Evolutionary conservation across 768 basidiomycete species (phyloP).

Genomic region (Infundibulicybe gibba): DNA sequence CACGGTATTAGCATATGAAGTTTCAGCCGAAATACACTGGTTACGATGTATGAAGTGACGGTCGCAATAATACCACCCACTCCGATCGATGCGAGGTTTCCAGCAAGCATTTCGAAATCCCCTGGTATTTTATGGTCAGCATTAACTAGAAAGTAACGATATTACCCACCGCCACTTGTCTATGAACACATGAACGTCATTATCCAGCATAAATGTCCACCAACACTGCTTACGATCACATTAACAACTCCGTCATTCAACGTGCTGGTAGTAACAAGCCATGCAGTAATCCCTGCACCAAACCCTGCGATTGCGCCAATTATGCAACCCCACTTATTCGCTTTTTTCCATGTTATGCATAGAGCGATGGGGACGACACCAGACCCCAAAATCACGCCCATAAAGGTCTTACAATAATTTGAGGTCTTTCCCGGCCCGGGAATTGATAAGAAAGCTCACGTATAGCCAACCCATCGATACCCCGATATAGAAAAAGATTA

Average conservation of each 20-base stretch:
- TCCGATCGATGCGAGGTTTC: conserved; percentile 84
- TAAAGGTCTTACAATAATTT: conserved; percentile 56
- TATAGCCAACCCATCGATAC: conserved; percentile 95
- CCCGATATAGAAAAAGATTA: conserved; percentile 88
- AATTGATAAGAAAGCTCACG: conserved; percentile 34
- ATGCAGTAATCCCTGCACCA: conserved; percentile 65
- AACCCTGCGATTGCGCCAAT: conserved; percentile 72
- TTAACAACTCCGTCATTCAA: conserved; percentile 71
- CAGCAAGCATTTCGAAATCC: conserved; percentile 73
- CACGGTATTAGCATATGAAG: too few relatives aligned
- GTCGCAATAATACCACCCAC: conserved; percentile 77
- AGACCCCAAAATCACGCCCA: conserved; percentile 84
- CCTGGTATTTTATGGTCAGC: conserved; percentile 26
- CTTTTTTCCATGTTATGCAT: conserved; percentile 80
- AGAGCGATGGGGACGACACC: conserved; percentile 87
- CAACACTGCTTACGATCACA: conserved; percentile 45
- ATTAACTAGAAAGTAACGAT: neutral
- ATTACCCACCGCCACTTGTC: conserved; percentile 23
- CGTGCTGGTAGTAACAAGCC: conserved; percentile 78
- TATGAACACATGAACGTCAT: neutral
- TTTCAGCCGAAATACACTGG: conserved; percentile 13
- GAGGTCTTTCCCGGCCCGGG: neutral
- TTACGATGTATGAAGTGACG: conserved; percentile 57
- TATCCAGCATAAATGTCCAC: neutral
- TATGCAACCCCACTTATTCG: conserved; percentile 84